These are phyloP conservation scores for Chaetomium olivaceum DNA, from an alignment of 2,329 filamentous ascomycete genomes.

Conservation along the genomic window DNA sequence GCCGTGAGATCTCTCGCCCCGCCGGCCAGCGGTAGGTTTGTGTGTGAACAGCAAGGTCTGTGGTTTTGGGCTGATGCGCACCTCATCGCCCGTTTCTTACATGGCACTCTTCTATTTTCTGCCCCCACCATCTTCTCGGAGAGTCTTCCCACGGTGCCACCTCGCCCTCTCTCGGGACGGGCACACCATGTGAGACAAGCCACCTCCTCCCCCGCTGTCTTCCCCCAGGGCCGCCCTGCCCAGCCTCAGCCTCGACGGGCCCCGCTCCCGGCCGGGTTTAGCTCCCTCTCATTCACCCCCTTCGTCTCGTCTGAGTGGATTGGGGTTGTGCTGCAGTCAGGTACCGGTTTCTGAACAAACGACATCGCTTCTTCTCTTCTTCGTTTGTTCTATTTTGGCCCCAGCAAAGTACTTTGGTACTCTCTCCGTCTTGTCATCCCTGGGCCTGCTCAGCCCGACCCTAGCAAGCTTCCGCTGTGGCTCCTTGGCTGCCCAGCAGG, in stretches of 20 bases:
- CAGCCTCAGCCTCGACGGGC: constrained; percentile 26
- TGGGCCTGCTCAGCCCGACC: constrained; percentile 4
- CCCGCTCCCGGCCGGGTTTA: constrained; percentile 27
- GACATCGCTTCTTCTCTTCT: constrained; percentile 15
- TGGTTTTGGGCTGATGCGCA: constrained; percentile 14
- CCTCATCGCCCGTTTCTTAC: constrained; percentile 12
- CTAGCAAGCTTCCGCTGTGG: background rate
- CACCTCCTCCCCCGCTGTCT: constrained; percentile 40
- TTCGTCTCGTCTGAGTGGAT: constrained; percentile 27
- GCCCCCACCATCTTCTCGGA: constrained; percentile 7
- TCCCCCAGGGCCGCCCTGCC: constrained; percentile 29
- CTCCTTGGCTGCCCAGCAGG: constrained; percentile 7
- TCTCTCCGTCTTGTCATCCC: constrained; percentile 13
- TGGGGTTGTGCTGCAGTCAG: constrained; percentile 9
- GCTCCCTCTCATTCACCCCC: constrained; percentile 22
- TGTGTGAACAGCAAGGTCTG: constrained; percentile 28
- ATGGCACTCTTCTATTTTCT: constrained; percentile 8
- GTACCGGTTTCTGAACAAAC: constrained; percentile 21
- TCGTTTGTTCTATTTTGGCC: constrained; percentile 22
- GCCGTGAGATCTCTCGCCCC: constrained; percentile 28
- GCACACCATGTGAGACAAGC: constrained; percentile 42
- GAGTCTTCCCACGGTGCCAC: constrained; percentile 25
- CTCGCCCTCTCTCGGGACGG: constrained; percentile 25
- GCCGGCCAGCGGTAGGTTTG: constrained; percentile 3
- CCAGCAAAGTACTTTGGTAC: background rate